These are phyloP conservation scores for Talaromyces liani DNA, from an alignment of 495 filamentous ascomycete species.

Conservation along the genomic window DNA sequence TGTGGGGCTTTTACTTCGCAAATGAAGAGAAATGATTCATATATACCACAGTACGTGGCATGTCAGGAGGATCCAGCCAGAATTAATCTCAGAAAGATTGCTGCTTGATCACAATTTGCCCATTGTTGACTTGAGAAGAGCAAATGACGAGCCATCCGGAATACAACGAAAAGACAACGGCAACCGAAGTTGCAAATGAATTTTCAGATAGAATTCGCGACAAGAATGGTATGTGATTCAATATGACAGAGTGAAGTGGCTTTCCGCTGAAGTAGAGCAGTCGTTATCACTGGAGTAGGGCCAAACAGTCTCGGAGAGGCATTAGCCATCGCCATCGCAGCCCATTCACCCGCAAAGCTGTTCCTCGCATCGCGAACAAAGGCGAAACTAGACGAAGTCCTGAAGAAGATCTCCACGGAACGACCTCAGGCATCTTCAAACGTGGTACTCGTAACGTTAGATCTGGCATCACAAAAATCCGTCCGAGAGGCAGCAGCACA, in stretches of 20 bases:
- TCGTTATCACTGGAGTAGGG: constrained; percentile 44
- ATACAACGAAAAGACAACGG: constrained; percentile 35
- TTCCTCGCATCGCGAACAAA: constrained; percentile 49
- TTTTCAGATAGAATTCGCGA: constrained; percentile 32
- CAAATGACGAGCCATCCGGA: constrained; percentile 22
- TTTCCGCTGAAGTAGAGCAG: constrained; percentile 9
- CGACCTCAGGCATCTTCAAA: neutral
- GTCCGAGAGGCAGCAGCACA: constrained; percentile 11
- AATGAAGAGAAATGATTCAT: neutral
- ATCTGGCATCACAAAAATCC: constrained; percentile 16
- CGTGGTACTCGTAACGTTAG: constrained; percentile 4
- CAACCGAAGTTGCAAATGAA: constrained; percentile 30
- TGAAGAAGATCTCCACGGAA: constrained; percentile 21
- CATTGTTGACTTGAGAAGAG: neutral
- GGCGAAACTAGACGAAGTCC: constrained; percentile 41
- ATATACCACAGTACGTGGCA: neutral
- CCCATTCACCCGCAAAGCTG: constrained; percentile 40
- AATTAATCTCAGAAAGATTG: neutral
- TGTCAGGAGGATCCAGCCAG: neutral
- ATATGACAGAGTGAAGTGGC: neutral
- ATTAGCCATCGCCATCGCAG: constrained; percentile 45
- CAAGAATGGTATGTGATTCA: constrained; percentile 21
- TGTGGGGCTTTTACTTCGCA: neutral
- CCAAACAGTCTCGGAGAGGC: constrained; percentile 45
- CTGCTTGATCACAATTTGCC: neutral